Evolutionary conservation across 2,329 filamentous ascomycete species (phyloP), one percentile per base, ranked within the genome.

Genomic region (Sarocladiaceae sp.): DNA sequence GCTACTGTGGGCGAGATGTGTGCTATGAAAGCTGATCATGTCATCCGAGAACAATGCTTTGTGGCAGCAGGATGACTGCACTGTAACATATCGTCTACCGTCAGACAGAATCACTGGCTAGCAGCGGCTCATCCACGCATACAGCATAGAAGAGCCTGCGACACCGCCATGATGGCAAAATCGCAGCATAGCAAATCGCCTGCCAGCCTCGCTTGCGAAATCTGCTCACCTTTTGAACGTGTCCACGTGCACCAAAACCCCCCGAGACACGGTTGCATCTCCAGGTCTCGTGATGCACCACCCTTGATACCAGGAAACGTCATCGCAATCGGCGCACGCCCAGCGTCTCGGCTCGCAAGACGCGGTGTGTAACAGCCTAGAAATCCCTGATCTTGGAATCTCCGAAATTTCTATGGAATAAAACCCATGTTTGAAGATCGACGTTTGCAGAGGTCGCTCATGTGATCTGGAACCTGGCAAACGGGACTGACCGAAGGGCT

Each of bases 211-310:
- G n/a, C n/a, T n/a, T n/a, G n/a, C n/a, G n/a, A n/a, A n/a, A n/a
- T n/a, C n/a, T 41, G 37, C 24, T 9, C 37, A n/a, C 6, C 19
- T 27, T 29, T 18, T 16, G 21, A n/a, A n/a, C n/a, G n/a, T n/a
- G n/a, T n/a, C n/a, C n/a, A n/a, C n/a, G n/a, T n/a, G n/a, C n/a
- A n/a, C n/a, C n/a, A n/a, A n/a, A n/a, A n/a, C n/a, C n/a, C n/a
- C 21, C 37, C 37, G 19, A 41, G 24, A 41, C 37, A 27, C n/a
- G n/a, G n/a, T n/a, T 41, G 37, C 37, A 29, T 41, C n/a, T 3
- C 5, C 23, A 16, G 24, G 37, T 24, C 37, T 27, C 23, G 37
- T 41, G 37, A 41, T 29, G 23, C 13, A 16, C 12, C 12, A 11
- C 6, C 37, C n/a, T n/a, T 5, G 23, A 4, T 39, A 39, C 34